Evolutionary conservation across 1,284 basidiomycete genomes (phyloP), one percentile per base, ranked within the genome.

Genomic region (Inonotus obliquus): DNA sequence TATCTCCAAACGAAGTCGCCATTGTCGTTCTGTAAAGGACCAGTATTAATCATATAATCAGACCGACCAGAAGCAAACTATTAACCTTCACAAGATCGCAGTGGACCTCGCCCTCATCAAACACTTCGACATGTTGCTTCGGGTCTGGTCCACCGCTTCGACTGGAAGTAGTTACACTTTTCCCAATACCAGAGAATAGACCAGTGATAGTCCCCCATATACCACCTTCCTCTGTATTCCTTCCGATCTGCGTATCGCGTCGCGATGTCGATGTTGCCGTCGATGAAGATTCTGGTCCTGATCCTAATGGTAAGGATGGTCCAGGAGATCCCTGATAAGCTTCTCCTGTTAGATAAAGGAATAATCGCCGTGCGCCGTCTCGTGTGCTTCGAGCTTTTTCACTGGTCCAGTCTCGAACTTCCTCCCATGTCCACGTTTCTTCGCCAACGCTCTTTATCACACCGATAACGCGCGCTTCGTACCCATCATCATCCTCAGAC

Each of bases 1-100:
- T 91, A 91, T 60, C 87, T 80, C 72, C 89, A 89, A 59, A 86
- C 81, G 70, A 90, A 92, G 69, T 87, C 85, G 5, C 89, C 91
- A 60, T 86, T 80, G 53, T 82, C 81, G 66, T 91, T 87, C 89
- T 92, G 69, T 59, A 65, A 19, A 37, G 53, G 27, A 38, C 76
- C 2, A 27, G 48, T 21, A 27, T 52, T 7, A 52, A 37, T 21
- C 51, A 52, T 14, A 27, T 17, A n/a, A 7, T 13, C 27, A 5
- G 32, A 17, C 27, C 4, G 51, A 14, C 11, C n/a, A 44, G 41
- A 44, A 35, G 7, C 32, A 9, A 52, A 32, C 51, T 32, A 27
- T 83, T 61, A 72, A 90, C 89, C 77, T 83, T 83, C 64, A 91
- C 76, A 48, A 91, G 77, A 72, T 89, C 85, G 11, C 84, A 90